Conservation (phyloP, 2,329 filamentous ascomycete species). For the Exophiala sp. region DNA sequence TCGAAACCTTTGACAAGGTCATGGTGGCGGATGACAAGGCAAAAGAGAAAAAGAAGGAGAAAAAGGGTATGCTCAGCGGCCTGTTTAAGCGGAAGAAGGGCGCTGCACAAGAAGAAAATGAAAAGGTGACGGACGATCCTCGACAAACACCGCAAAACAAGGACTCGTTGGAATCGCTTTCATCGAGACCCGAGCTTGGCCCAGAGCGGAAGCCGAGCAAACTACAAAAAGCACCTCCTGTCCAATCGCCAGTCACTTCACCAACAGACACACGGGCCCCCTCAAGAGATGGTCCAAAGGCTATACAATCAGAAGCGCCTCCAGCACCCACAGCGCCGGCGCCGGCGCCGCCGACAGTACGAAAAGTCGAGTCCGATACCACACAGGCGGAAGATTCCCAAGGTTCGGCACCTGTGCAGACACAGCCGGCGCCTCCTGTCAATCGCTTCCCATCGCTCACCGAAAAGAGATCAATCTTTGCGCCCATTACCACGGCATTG, state of each 20-base stretch:
- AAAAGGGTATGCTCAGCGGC: slow-evolving; percentile 71
- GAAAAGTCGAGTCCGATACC: slow-evolving; percentile 15
- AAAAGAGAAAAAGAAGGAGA: slow-evolving; percentile 71
- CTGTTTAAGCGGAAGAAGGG: slow-evolving; percentile 63
- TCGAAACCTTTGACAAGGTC: slow-evolving; percentile 73
- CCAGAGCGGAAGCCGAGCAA: slow-evolving; percentile 62
- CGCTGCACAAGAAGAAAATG: slow-evolving; percentile 45
- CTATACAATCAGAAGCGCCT: slow-evolving; percentile 21
- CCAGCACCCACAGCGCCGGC: slow-evolving; percentile 16
- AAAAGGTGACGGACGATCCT: slow-evolving; percentile 61
- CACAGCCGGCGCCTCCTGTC: slow-evolving; percentile 11
- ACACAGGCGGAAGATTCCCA: slow-evolving; percentile 1
- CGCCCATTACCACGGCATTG: slow-evolving; percentile 22
- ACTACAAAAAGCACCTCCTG: slow-evolving; percentile 64
- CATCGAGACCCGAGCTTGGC: slow-evolving; percentile 33
- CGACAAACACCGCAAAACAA: slow-evolving; percentile 45
- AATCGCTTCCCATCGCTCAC: slow-evolving; percentile 26
- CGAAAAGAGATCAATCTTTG: slow-evolving; percentile 25
- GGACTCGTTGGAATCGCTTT: slow-evolving; percentile 42
- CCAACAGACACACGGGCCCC: slow-evolving; percentile 25
- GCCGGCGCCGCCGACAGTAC: slow-evolving; percentile 17
- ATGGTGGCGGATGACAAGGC: slow-evolving; percentile 54
- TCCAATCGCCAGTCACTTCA: slow-evolving; percentile 32
- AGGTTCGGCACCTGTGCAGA: not conserved
- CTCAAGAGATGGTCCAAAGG: slow-evolving; percentile 36